Evolutionary conservation across 1,284 basidiomycete genomes (phyloP).

Genomic region (Vanrija humicola): DNA sequence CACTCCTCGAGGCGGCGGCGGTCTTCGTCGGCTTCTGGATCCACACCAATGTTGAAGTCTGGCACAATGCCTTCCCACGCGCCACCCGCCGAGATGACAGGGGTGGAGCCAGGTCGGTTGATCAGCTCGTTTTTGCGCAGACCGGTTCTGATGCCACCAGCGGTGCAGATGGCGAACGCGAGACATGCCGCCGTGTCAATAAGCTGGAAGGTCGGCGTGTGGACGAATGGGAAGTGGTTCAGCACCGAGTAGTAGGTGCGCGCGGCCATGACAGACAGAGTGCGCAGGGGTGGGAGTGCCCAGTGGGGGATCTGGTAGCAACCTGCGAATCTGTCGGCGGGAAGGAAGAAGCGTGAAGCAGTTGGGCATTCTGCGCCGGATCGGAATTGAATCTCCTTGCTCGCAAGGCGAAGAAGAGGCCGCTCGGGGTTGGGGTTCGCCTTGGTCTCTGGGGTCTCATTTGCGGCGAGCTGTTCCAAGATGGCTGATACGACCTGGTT

Average conservation of each 20-base stretch:
- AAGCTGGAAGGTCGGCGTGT: conserved; percentile 50
- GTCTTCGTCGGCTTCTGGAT: conserved; percentile 16
- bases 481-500: conserved; percentile 26
- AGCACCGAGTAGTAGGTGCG: conserved; percentile 49
- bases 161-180: conserved; percentile 51
- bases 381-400: conserved; percentile 12
- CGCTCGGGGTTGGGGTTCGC: conserved; percentile 45
- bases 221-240: conserved; percentile 50
- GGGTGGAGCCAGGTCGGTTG: background rate
- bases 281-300: conserved; percentile 47
- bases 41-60: conserved; percentile 10
- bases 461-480: conserved; percentile 36
- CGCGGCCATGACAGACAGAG: conserved; percentile 47
- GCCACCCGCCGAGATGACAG: conserved; percentile 1
- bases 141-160: conserved; percentile 41
- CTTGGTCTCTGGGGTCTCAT: conserved; percentile 40
- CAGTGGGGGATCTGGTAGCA: conserved; percentile 52
- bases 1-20: conserved; percentile 28
- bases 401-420: conserved; percentile 39
- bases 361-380: conserved; percentile 12
- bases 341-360: conserved; percentile 30
- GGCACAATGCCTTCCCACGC: conserved; percentile 11
- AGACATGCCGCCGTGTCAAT: conserved; percentile 47
- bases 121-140: conserved; percentile 6
- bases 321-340: conserved; percentile 46